These are phyloP conservation scores for Mucor racemosus DNA, from an alignment of 371 early-diverging fungal species.

Conservation along the genomic window DNA sequence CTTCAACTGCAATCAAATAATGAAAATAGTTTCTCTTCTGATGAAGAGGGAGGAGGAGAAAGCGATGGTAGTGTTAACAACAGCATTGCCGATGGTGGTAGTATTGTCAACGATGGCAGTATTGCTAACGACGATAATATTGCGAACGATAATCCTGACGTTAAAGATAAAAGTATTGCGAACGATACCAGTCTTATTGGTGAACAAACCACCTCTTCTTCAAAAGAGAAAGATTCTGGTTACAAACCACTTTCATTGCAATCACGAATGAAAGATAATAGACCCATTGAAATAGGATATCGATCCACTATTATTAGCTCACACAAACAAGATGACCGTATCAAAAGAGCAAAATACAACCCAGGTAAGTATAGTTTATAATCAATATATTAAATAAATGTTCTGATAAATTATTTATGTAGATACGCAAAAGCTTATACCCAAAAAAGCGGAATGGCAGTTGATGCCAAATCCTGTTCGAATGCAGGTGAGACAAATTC, in stretches of 20 bases:
- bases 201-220: background rate
- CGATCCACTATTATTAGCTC: background rate
- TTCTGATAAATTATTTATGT: background rate
- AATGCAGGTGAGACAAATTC: background rate
- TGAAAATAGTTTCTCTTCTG: background rate
- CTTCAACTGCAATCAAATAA: background rate
- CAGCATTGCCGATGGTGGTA: background rate
- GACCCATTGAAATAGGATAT: background rate
- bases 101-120: background rate
- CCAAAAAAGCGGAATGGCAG: background rate
- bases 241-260: background rate
- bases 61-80: no score
- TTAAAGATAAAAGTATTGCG: background rate
- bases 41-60: no score
- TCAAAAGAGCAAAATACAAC: background rate
- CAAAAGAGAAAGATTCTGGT: background rate
- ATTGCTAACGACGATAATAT: background rate
- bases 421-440: conserved; percentile 1
- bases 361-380: background rate
- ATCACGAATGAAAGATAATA: background rate
- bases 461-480: background rate
- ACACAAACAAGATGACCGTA: background rate
- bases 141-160: background rate
- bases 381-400: no score
- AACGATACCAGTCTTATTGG: background rate